Base-by-base conservation (phyloP, 345 rosid genomes). In the Erucastrum elatum region DNA sequence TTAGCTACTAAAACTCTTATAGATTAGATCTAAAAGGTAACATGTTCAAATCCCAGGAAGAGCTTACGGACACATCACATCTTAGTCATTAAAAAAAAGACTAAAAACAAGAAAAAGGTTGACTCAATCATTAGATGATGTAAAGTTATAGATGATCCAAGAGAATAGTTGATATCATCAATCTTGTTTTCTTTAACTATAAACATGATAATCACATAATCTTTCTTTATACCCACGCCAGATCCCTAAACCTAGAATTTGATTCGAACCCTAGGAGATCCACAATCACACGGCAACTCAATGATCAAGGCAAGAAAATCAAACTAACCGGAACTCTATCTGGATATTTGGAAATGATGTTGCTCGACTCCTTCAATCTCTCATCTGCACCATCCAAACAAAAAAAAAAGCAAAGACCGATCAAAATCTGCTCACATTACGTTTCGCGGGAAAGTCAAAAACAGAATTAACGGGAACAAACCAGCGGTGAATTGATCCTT, bases 321-420 rank as follows among this genome's bases (percentile, higher is more conserved):
- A 39, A n/a, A 56, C 89, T 85, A 70, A 91, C 94, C 29, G 96
- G 96, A 78, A 89, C 84, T 77, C 96, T 80, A 67, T 87, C 90
- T 15, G 92, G 89, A 63, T 91, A 87, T 83, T 91, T 91, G 29
- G 77, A 74, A 31, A 81, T 64, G 63, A 91, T 89, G 72, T 77
- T 73, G 29, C 64, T 85, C 9, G 96, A 88, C 30, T 91, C 96
- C 8, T 86, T 85, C 11, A 87, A 41, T 60, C 94, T 68, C 61
- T 89, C 86, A 10, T 87, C 96, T 91, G 31, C 80, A 74, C 7
- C 59, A 16, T 53, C 53, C 53, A 39, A 39, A 10, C 11, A 21
- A 10, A 7, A 15, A 4, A 46, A 4, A 13, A 46, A 13, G 16
- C 1, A 11, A 55, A 29, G 4, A 33, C 51, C 68, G 25, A 56